phyloP scores from a whole-genome alignment of 768 basidiomycete species.

The Suillus americanus region DNA sequence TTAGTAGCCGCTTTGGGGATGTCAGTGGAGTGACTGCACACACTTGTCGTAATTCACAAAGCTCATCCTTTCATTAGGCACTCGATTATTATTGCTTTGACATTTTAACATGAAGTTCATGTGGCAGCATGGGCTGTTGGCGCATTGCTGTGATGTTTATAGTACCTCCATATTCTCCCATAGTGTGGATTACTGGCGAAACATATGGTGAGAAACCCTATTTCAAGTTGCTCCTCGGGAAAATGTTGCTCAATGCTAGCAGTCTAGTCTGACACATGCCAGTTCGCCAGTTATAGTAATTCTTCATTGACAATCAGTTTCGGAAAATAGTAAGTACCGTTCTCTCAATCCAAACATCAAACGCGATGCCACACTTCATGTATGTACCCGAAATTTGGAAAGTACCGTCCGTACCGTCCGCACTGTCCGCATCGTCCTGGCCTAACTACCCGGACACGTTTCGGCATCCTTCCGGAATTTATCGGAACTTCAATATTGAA shows the following conservation, averaged over 20 bases:
- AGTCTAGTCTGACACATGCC: not conserved
- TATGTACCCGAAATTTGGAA: too few species aligned
- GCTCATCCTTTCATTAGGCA: not conserved
- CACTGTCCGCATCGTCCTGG: too few species aligned
- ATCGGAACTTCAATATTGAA: too few species aligned
- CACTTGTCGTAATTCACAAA: not conserved
- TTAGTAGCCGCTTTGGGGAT: conserved; percentile 4
- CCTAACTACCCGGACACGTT: too few species aligned
- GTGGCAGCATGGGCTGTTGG: not conserved
- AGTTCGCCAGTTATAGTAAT: not conserved
- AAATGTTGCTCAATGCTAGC: not conserved
- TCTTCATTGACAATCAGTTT: not conserved
- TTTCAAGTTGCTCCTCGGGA: not conserved
- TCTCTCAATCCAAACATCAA: not conserved
- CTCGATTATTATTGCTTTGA: conserved; percentile 10
- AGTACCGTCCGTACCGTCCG: too few species aligned
- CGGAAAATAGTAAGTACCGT: not conserved
- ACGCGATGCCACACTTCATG: too few species aligned
- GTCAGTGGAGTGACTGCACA: not conserved
- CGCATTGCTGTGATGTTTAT: conserved; percentile 10
- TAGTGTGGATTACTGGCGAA: not conserved
- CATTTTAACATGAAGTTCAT: conserved; percentile 8
- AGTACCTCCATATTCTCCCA: conserved; percentile 8
- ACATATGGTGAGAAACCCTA: conserved; percentile 7
- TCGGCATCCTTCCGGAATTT: too few species aligned